Base-by-base conservation (phyloP, 1,284 basidiomycete genomes). In the Dichomitus squalens region DNA sequence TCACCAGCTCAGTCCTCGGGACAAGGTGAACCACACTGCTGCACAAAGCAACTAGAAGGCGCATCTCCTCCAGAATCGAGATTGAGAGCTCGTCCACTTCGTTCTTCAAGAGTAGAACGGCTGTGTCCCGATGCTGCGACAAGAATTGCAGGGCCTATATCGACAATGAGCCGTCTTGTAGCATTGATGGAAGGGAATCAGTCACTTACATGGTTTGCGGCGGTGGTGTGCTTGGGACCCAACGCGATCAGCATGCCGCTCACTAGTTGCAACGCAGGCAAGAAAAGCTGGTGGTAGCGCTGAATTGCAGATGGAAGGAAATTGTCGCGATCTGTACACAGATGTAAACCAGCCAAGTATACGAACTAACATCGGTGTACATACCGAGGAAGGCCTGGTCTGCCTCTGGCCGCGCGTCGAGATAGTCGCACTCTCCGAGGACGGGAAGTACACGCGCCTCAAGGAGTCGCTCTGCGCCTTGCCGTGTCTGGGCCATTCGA, bases 281-380 rank as follows among this genome's bases (percentile, higher is more conserved):
- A 83, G 60, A 96, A 83, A 6, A 97, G 72, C 65, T 96, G 93
- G 66, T 96, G 92, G 72, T 96, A 95, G 36, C 95, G 84, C 59
- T 93, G 90, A 12, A 92, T 82, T 0, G 92, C 90, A 0, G 92
- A 91, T 1, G 95, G 95, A 7, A 97, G 77, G 79, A 96, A 96
- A 34, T 86, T 85, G 66, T 94, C 90, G 35, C 86, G 82, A 65
- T 95, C 93, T 94, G 68, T 18, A 41, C 63, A 20, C 14, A 14
- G 6, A 18, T 21, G 18, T 18, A 27, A 18, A 8, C 29, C 6
- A 18, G 16, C 14, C 29, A 7, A 47, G 29, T 12, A 7, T 33
- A 5, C 20, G 12, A 18, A 21, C n/a, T 20, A 11, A 20, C 0
- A 11, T 29, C 6, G 20, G n/a, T 2, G 14, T 12, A 73, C 84